Evolutionary conservation across 2,329 filamentous ascomycete species (phyloP), one percentile per base, ranked within the genome.

Genomic region (Ilyonectria mors-panacis): DNA sequence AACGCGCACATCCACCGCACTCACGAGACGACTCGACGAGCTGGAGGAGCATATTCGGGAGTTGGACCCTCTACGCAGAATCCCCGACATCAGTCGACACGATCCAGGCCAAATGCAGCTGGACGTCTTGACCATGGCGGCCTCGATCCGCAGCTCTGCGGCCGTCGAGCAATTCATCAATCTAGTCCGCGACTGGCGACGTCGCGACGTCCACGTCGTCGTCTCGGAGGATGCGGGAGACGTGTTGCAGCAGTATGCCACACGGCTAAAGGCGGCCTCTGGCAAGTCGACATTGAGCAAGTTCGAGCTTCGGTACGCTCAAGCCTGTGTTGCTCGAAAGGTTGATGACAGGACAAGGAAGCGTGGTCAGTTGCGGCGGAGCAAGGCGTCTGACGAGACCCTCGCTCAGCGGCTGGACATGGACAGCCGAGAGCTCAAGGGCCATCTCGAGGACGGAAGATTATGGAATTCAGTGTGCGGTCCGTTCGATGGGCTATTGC

Each of bases 131-230:
- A 50, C 9, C 7, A 48, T 19, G 15, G 56, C 21, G 13, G 42
- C 56, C 12, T 59, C 30, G 30, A 39, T 59, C 19, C 44, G 19
- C 17, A 59, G 44, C 13, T 48, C 28, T 12, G 4, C 33, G 9
- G 44, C 44, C 12, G 12, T 51, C 26, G 4, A n/a, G 30, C 45
- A 59, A 39, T 59, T 59, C 15, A 42, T 15, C 6, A 26, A 50
- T 21, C 45, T 59, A 15, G 57, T 59, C 7, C 8, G 10, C 28
- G 44, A 26, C 19, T 59, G 44, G 44, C 42, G 57, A 48, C 30
- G 8, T 35, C 33, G 30, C 19, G 15, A 50, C 10, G 30, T 42
- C 10, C 12, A 26, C 21, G 7, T 42, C 5, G 45, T 51, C 26
- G 30, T 51, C 8, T 28, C 44, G 28, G 37, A 30, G 13, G 28